Conservation (phyloP, 345 rosid species). For the Brassica juncea region DNA sequence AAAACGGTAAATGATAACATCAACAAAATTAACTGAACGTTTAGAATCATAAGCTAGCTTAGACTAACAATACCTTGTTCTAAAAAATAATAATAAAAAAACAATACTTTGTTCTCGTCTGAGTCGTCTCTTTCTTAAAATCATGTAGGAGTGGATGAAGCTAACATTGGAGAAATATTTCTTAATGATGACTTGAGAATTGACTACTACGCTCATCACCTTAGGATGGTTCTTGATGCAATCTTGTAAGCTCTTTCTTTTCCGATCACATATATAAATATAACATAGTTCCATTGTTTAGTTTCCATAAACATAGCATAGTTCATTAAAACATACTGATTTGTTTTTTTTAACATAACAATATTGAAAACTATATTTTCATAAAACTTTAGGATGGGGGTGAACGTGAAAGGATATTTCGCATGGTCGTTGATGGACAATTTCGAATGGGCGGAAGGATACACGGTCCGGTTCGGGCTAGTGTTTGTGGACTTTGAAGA, state of each 20-base stretch:
- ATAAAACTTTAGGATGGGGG: slow-evolving; percentile 39
- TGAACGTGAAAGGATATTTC: slow-evolving; percentile 44
- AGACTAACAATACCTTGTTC: neutral
- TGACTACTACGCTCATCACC: slow-evolving; percentile 39
- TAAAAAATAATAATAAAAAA: too few relatives aligned
- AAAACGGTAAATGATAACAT: slow-evolving; percentile 45
- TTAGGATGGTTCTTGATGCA: slow-evolving; percentile 38
- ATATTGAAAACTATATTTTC: neutral
- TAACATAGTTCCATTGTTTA: too few relatives aligned
- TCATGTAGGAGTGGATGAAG: slow-evolving; percentile 39
- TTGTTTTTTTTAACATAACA: too few relatives aligned
- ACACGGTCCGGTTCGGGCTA: slow-evolving; percentile 45
- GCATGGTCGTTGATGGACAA: slow-evolving; percentile 51
- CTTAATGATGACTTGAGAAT: slow-evolving; percentile 38
- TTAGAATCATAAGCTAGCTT: neutral
- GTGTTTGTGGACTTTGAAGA: slow-evolving; percentile 44
- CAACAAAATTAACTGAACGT: neutral
- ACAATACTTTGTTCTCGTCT: neutral
- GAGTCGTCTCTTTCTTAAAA: neutral
- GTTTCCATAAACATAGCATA: too few relatives aligned
- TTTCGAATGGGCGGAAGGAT: slow-evolving; percentile 48
- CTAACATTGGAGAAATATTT: slow-evolving; percentile 2
- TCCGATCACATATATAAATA: slow-evolving; percentile 5
- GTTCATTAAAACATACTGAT: too few relatives aligned
- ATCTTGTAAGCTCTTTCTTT: slow-evolving; percentile 34